Percentiles rank a stretch among this genome's conserved stretches.
These are phyloP conservation scores for Avicennia marina DNA, from an alignment of 257 asterid genomes.

Conservation along the genomic window DNA sequence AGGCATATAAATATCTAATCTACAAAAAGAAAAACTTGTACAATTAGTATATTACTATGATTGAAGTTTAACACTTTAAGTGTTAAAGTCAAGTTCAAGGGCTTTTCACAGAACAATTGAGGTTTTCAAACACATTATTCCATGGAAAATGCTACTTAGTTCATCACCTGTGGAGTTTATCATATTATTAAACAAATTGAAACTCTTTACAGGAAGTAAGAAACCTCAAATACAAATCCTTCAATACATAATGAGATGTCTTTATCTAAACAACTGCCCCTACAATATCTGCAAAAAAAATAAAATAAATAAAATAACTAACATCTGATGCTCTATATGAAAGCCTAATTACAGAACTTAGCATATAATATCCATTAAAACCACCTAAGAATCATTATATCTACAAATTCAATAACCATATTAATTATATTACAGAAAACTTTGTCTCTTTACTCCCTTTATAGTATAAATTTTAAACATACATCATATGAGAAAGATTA, in stretches of 20 bases:
- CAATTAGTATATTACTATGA: slow-evolving; percentile 9
- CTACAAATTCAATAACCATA: slow-evolving; percentile 4
- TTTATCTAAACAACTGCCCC: neutral
- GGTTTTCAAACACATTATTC: neutral
- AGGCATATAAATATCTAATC: slow-evolving; percentile 19
- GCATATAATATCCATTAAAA: neutral
- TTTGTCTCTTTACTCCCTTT: neutral
- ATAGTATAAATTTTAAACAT: neutral
- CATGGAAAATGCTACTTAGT: too few relatives aligned
- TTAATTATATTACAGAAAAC: neutral
- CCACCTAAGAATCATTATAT: neutral
- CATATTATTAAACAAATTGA: neutral
- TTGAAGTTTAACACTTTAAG: neutral
- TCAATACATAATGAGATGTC: neutral
- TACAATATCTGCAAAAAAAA: neutral
- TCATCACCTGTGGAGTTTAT: too few relatives aligned
- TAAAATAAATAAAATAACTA: neutral
- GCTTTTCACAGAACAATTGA: slow-evolving; percentile 6
- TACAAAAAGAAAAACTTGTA: slow-evolving; percentile 23
- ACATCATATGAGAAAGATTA: neutral
- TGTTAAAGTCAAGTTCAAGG: neutral
- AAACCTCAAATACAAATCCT: neutral
- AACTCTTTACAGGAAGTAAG: neutral
- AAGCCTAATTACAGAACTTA: too few relatives aligned
- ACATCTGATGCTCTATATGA: neutral